Percentiles rank a stretch among this genome's conserved stretches.
Conservation (phyloP, 2,329 filamentous ascomycete species). For the Neofusicoccum sp. region DNA sequence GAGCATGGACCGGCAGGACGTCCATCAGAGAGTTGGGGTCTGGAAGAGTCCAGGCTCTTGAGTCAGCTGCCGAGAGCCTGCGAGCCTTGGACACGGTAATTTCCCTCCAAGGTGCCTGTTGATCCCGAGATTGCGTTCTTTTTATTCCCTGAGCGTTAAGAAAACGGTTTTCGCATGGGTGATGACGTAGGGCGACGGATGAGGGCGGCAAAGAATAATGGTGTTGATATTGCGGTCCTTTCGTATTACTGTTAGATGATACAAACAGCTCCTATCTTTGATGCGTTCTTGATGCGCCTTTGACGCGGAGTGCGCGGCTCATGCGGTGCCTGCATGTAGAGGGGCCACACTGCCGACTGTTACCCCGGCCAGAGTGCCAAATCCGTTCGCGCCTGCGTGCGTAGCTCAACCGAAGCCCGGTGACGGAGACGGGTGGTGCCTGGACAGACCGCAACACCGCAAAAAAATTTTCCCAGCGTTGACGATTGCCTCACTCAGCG, state of each 20-base stretch:
- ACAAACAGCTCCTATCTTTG: conserved; percentile 15
- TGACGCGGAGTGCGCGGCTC: conserved; percentile 1
- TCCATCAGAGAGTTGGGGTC: conserved; percentile 8
- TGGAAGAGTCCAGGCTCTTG: conserved; percentile 4
- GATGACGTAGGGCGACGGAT: conserved; percentile 10
- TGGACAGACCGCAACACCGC: neutral
- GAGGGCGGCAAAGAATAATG: conserved; percentile 12
- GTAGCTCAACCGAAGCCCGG: conserved; percentile 2
- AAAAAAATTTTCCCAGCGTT: conserved; percentile 5
- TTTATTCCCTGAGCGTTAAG: conserved; percentile 6
- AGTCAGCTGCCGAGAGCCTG: conserved; percentile 6
- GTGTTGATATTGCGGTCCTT: conserved; percentile 17
- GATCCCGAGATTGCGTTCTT: conserved; percentile 3
- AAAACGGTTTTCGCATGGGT: conserved; percentile 5
- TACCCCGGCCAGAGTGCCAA: conserved; percentile 13
- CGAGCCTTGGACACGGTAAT: neutral
- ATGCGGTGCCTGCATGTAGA: conserved; percentile 11
- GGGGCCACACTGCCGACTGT: neutral
- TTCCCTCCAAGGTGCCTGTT: neutral
- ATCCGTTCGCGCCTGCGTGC: conserved; percentile 12
- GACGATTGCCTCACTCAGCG: neutral
- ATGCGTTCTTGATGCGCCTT: conserved; percentile 9
- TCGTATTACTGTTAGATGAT: conserved; percentile 16
- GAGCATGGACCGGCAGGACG: conserved; percentile 6
- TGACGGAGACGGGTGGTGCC: neutral